phyloP scores from a whole-genome alignment of 2,329 filamentous ascomycete species.

The Spiromastix sp. region DNA sequence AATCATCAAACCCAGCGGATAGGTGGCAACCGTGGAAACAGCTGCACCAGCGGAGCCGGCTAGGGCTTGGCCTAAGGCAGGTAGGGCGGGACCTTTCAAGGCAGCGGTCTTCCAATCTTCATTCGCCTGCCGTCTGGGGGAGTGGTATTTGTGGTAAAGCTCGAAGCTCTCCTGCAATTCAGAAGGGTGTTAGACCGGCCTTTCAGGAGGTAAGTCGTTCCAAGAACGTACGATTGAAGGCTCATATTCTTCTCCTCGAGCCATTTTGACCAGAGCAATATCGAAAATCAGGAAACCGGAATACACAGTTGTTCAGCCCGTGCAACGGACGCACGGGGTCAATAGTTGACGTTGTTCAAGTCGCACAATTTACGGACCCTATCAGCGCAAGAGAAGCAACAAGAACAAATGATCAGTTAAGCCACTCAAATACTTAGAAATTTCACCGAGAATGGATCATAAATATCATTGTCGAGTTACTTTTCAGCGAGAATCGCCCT shows the following conservation, averaged over 20 bases:
- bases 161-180: slow-evolving; percentile 20
- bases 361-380: too few species aligned
- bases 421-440: too few species aligned
- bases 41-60: slow-evolving; percentile 71
- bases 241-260: too few species aligned
- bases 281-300: too few species aligned
- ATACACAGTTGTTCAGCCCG: too few species aligned
- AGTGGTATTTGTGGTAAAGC: slow-evolving; percentile 33
- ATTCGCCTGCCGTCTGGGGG: slow-evolving; percentile 15
- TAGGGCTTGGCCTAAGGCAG: slow-evolving; percentile 69
- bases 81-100: slow-evolving; percentile 41
- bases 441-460: too few species aligned
- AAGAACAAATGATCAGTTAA: too few species aligned
- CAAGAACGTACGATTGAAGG: slow-evolving; percentile 2
- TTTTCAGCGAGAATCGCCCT: too few species aligned
- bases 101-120: slow-evolving; percentile 23
- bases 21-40: slow-evolving; percentile 66
- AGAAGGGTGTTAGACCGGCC: not conserved
- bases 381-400: too few species aligned
- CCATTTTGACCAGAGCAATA: too few species aligned
- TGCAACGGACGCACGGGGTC: not conserved
- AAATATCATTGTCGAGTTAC: too few species aligned
- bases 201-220: not conserved
- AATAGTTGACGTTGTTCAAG: too few species aligned
- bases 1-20: slow-evolving; percentile 72